A percentile compares a stretch with the other conserved stretches of the same genome.
These are phyloP conservation scores for Lathyrus tuberosus DNA, from an alignment of 306 rosid genomes.

Conservation along the genomic window DNA sequence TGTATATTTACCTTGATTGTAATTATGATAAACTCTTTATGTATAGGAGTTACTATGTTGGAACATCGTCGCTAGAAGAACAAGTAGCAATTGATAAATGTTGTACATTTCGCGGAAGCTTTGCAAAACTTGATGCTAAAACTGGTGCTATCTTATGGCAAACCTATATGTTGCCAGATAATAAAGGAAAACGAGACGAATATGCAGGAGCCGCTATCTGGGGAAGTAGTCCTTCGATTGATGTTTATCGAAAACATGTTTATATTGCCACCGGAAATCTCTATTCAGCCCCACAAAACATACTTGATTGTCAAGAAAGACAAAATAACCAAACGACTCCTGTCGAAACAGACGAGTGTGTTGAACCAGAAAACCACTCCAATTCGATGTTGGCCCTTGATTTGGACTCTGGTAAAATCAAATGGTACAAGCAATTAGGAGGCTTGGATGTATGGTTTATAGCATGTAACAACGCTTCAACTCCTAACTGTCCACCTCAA, in stretches of 20 bases:
- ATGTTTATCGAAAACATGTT: conserved; percentile 44
- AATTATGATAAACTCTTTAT: background rate
- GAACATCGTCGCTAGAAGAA: conserved; percentile 46
- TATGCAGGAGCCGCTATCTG: conserved; percentile 71
- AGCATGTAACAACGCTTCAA: conserved; percentile 51
- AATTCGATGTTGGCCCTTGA: conserved; percentile 71
- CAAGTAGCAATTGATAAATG: conserved; percentile 39
- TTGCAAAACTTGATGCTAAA: conserved; percentile 41
- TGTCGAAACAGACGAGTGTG: conserved; percentile 44
- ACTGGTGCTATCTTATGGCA: conserved; percentile 58
- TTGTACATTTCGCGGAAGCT: conserved; percentile 66
- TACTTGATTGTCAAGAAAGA: conserved; percentile 54
- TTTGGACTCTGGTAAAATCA: conserved; percentile 49
- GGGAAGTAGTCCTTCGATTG: conserved; percentile 84
- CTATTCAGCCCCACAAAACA: conserved; percentile 53
- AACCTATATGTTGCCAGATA: conserved; percentile 62
- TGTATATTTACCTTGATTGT: background rate
- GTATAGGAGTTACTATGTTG: conserved; percentile 35
- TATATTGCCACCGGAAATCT: conserved; percentile 66
- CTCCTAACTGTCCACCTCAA: conserved; percentile 52
- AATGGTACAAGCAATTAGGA: conserved; percentile 65
- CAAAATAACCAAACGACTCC: conserved; percentile 51
- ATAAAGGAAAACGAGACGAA: conserved; percentile 36
- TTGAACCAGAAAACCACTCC: conserved; percentile 64
- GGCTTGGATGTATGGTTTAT: conserved; percentile 72